Base-by-base conservation (phyloP, 768 basidiomycete species). In the Macrolepiota dolichaula region DNA sequence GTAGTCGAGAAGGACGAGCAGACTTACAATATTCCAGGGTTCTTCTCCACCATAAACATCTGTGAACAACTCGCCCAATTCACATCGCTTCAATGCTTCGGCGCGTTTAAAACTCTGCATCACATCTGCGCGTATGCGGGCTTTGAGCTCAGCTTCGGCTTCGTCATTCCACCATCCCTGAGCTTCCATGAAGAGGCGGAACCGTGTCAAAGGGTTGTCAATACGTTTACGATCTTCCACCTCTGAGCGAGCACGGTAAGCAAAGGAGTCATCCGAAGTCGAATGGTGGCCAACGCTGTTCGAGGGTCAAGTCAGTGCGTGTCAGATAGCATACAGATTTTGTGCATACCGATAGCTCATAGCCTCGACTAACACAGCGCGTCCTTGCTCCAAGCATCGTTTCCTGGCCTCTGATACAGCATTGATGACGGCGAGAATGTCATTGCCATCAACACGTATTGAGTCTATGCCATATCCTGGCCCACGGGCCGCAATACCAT, bases 231-330 rank as follows among this genome's bases (percentile, higher is more conserved):
- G 85, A 66, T 95, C 89, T 73, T 96, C 92, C 32, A 97, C 96
- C 68, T 96, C 96, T 59, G 92, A 84, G 19, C 91, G 84, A 1
- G 91, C 82, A 42, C 95, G 86, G 72, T 98, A 98, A 22, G 94
- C 95, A 68, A 92, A 96, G 4, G 94, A 96, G 72, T 98, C 95
- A 68, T 98, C 96, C 10, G 95, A 96, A 0, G 92, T 96, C 17
- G 92, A 94, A 70, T 96, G 94, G 70, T 98, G 94, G n/a, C 94
- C 91, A 12, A 97, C 88, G 27, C 90, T 91, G 3, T 3, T 32
- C 29, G 7, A 32, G 7, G 29, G 29, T 32, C 29, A 32, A 32
- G 29, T 32, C 29, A 32, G 29, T 32, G 7, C 29, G 29, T 32
- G 29, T n/a, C n/a, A 32, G 7, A 32, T 32, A 32, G 29, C 7